phyloP scores from a whole-genome alignment of 768 basidiomycete genomes.

The Candolleomyces eurysporus region DNA sequence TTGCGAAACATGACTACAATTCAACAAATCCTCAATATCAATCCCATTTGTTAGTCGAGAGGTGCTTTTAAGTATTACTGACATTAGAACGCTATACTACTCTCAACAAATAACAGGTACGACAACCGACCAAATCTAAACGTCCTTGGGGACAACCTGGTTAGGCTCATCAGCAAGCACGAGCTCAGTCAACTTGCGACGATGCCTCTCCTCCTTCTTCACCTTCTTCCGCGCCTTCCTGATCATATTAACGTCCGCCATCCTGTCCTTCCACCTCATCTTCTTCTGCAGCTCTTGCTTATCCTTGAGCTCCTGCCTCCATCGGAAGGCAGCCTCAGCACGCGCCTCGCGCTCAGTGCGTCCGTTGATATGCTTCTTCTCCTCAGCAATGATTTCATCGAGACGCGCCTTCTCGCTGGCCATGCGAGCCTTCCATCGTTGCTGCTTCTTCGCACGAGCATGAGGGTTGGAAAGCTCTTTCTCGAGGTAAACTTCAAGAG shows the following conservation, averaged over 20 bases:
- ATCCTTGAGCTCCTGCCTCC: constrained; percentile 56
- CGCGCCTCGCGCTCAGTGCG: constrained; percentile 61
- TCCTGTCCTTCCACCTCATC: constrained; percentile 51
- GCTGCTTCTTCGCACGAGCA: constrained; percentile 77
- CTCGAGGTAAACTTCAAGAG: constrained; percentile 63
- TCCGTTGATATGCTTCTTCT: constrained; percentile 55
- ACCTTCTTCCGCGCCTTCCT: constrained; percentile 56
- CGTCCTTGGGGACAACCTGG: constrained; percentile 51
- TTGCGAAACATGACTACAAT: background rate
- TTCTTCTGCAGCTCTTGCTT: constrained; percentile 61
- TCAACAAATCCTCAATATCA: background rate
- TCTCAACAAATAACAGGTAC: background rate
- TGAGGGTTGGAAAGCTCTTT: constrained; percentile 81
- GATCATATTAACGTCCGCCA: constrained; percentile 48
- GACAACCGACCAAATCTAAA: constrained; percentile 10
- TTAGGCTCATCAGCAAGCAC: constrained; percentile 53
- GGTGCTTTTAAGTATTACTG: background rate
- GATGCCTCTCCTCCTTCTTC: constrained; percentile 50
- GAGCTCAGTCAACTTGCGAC: constrained; percentile 55
- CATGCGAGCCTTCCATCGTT: constrained; percentile 66
- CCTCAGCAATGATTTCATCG: constrained; percentile 51
- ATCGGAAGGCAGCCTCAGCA: constrained; percentile 76
- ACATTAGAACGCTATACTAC: background rate
- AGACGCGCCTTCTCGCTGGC: constrained; percentile 47
- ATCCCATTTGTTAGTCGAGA: background rate